Conservation (phyloP, 1,284 basidiomycete genomes). For the Exobasidium cylindrosporum region DNA sequence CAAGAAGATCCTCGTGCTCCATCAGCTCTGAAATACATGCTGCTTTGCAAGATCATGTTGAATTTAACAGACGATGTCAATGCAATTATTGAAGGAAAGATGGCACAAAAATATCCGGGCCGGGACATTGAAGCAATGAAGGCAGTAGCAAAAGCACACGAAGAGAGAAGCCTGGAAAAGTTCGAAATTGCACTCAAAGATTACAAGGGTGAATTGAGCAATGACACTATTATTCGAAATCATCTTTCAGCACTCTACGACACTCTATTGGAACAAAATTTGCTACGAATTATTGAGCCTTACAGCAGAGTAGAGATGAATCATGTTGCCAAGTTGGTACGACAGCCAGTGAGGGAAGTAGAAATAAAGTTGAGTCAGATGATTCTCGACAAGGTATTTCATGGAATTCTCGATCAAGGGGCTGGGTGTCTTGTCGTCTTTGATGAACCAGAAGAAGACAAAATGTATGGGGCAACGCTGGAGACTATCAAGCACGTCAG, state of each 20-base stretch:
- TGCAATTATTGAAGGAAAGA: slow-evolving; percentile 78
- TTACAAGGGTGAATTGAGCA: slow-evolving; percentile 84
- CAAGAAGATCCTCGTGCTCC: slow-evolving; percentile 64
- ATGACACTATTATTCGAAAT: slow-evolving; percentile 87
- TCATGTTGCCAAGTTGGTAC: slow-evolving; percentile 82
- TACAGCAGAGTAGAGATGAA: slow-evolving; percentile 88
- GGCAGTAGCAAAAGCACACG: slow-evolving; percentile 86
- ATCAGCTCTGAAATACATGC: slow-evolving; percentile 93
- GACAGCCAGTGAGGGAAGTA: slow-evolving; percentile 84
- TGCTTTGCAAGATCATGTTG: slow-evolving; percentile 96
- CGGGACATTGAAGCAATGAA: slow-evolving; percentile 90
- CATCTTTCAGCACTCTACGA: slow-evolving; percentile 91
- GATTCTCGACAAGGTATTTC: slow-evolving; percentile 93
- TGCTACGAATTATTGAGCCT: slow-evolving; percentile 89
- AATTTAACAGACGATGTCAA: slow-evolving; percentile 89
- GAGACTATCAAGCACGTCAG: slow-evolving; percentile 84
- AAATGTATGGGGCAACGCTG: slow-evolving; percentile 80
- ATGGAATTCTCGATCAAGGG: slow-evolving; percentile 92
- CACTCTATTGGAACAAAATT: slow-evolving; percentile 89
- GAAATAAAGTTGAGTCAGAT: slow-evolving; percentile 89
- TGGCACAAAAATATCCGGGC: slow-evolving; percentile 77
- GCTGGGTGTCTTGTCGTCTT: slow-evolving; percentile 86
- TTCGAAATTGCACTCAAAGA: slow-evolving; percentile 84
- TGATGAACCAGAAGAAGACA: slow-evolving; percentile 66
- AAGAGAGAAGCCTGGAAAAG: slow-evolving; percentile 80